phyloP scores from a whole-genome alignment of 441 rosid genomes.

The Rhodomyrtus psidioides region DNA sequence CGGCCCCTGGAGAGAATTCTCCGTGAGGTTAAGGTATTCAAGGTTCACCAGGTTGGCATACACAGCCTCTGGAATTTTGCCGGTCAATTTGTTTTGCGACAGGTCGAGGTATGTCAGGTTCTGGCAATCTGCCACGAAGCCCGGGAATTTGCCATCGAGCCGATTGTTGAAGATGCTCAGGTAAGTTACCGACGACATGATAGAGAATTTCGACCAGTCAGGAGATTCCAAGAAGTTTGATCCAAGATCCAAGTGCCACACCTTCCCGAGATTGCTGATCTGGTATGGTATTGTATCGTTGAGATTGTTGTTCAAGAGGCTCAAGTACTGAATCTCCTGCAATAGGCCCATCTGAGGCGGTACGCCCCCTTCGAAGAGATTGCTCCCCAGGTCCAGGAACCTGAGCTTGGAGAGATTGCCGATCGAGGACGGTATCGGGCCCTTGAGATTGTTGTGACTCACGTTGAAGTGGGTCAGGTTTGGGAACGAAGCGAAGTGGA shows the following conservation, averaged over 20 bases:
- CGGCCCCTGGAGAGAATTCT: constrained; percentile 29
- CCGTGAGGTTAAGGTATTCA: constrained; percentile 30
- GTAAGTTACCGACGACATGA: constrained; percentile 32
- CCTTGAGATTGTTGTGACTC: constrained; percentile 21
- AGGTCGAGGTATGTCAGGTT: constrained; percentile 41
- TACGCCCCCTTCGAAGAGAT: constrained; percentile 3
- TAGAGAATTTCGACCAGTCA: constrained; percentile 41
- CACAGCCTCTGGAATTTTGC: constrained; percentile 29
- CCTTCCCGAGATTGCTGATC: constrained; percentile 33
- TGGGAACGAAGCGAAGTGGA: constrained; percentile 7
- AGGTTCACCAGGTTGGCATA: constrained; percentile 37
- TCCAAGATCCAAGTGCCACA: constrained; percentile 9
- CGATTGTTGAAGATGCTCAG: constrained; percentile 24
- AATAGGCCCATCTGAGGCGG: constrained; percentile 8
- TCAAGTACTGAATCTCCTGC: constrained; percentile 22
- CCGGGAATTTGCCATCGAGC: constrained; percentile 29
- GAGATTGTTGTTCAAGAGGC: constrained; percentile 18
- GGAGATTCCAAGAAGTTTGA: constrained; percentile 14
- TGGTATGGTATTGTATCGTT: constrained; percentile 30
- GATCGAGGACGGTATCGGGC: constrained; percentile 24
- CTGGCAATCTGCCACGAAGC: constrained; percentile 22
- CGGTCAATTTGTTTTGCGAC: constrained; percentile 30
- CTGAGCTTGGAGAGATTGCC: constrained; percentile 29
- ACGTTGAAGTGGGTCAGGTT: constrained; percentile 12
- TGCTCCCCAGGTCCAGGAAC: constrained; percentile 30